Conservation (phyloP, 2,329 filamentous ascomycete genomes). For the Stagonosporopsis cucurbitacearum region DNA sequence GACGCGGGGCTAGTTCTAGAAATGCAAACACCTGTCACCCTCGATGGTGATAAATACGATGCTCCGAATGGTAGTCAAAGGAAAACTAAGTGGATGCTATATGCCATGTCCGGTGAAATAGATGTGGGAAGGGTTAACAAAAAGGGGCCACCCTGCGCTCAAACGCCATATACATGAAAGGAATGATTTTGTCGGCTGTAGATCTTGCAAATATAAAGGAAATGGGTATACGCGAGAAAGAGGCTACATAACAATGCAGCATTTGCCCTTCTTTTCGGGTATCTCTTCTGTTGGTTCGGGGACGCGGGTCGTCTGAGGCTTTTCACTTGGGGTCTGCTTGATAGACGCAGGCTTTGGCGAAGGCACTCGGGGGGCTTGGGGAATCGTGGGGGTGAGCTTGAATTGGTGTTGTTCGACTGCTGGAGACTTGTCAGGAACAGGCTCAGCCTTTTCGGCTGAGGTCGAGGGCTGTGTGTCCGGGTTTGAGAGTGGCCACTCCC, state of each 20-base stretch:
- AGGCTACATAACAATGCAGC: constrained; percentile 75
- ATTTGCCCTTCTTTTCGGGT: constrained; percentile 68
- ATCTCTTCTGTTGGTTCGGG: constrained; percentile 63
- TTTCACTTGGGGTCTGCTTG: constrained; percentile 38
- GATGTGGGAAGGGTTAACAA: constrained; percentile 16
- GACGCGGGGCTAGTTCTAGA: constrained; percentile 16
- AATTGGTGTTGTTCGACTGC: constrained; percentile 53
- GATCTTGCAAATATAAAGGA: constrained; percentile 27
- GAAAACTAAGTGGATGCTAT: constrained; percentile 37
- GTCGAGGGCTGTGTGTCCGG: constrained; percentile 36
- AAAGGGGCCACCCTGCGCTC: constrained; percentile 18
- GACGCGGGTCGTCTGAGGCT: constrained; percentile 55
- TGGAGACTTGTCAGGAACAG: constrained; percentile 36
- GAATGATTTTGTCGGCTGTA: constrained; percentile 31
- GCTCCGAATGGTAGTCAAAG: constrained; percentile 8
- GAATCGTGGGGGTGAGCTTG: constrained; percentile 56
- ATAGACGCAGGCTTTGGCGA: constrained; percentile 35
- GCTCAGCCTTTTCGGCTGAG: constrained; percentile 33
- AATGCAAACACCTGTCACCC: constrained; percentile 5
- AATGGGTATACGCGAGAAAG: constrained; percentile 38
- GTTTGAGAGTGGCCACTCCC: constrained; percentile 46
- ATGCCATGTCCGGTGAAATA: constrained; percentile 40
- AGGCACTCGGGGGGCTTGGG: constrained; percentile 37
- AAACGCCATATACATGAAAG: constrained; percentile 37
- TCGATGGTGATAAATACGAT: neutral